These are phyloP conservation scores for Penicillium aurantiogriseum DNA, from an alignment of 2,329 filamentous ascomycete species.

Conservation along the genomic window DNA sequence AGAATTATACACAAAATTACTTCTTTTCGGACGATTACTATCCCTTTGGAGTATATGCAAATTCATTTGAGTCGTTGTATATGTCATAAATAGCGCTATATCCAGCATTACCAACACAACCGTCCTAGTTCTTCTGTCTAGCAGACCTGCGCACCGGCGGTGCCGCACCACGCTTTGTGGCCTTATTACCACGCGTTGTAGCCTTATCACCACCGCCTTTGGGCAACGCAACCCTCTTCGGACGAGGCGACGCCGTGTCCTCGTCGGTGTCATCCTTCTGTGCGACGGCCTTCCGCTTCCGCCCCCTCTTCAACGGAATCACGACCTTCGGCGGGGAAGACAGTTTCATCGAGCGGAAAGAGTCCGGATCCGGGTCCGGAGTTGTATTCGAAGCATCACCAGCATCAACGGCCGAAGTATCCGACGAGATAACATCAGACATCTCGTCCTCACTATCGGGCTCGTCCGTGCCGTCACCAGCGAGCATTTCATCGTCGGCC, in stretches of 20 bases:
- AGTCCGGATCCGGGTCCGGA: constrained; percentile 12
- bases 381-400: constrained; percentile 26
- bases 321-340: constrained; percentile 18
- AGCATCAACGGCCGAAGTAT: constrained; percentile 15
- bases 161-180: constrained; percentile 12
- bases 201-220: constrained; percentile 15
- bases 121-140: constrained; percentile 28
- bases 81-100: constrained; percentile 4
- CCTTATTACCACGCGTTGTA: constrained; percentile 1
- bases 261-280: constrained; percentile 10
- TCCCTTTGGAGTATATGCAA: constrained; percentile 7
- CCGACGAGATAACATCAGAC: constrained; percentile 18
- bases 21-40: background rate
- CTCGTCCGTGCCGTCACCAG: constrained; percentile 5
- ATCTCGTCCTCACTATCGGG: constrained; percentile 18
- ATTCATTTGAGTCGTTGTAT: constrained; percentile 17
- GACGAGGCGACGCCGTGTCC: constrained; percentile 12
- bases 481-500: constrained; percentile 5
- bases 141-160: constrained; percentile 29
- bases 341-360: background rate
- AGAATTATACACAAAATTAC: background rate
- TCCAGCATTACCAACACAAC: background rate
- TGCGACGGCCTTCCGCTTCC: constrained; percentile 5
- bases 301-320: constrained; percentile 3
- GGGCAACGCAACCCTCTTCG: constrained; percentile 27